Conservation (phyloP, 1,284 basidiomycete species). For the Pyrrhoderma noxium region DNA sequence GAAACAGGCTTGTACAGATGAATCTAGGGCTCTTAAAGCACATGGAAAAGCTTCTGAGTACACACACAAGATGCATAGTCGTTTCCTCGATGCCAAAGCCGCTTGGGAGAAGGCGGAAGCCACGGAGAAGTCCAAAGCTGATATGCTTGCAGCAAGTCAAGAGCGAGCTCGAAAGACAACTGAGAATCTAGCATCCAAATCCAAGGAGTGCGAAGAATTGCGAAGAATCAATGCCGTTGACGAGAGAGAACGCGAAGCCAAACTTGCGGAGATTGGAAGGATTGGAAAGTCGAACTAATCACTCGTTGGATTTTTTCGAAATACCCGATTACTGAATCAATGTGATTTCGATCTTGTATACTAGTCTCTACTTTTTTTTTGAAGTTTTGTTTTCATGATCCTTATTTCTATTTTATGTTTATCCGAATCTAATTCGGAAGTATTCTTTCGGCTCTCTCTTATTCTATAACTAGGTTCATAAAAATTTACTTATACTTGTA, state of each 20-base stretch:
- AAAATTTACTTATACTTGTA: no score
- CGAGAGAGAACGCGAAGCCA: slow-evolving; percentile 35
- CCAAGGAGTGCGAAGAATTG: slow-evolving; percentile 34
- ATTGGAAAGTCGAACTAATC: slow-evolving; percentile 1
- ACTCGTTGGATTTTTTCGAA: no score
- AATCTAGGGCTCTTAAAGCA: slow-evolving; percentile 30
- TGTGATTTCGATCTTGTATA: background rate
- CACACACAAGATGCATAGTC: slow-evolving; percentile 33
- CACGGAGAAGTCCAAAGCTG: slow-evolving; percentile 19
- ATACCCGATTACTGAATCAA: background rate
- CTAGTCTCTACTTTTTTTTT: background rate
- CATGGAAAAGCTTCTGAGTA: slow-evolving; percentile 30
- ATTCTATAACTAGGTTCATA: no score
- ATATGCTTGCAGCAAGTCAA: slow-evolving; percentile 20
- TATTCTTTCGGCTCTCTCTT: no score
- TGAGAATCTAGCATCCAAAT: slow-evolving; percentile 25
- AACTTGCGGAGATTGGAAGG: slow-evolving; percentile 16
- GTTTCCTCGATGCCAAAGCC: slow-evolving; percentile 19
- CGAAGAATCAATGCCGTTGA: slow-evolving; percentile 35
- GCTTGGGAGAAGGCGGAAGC: slow-evolving; percentile 18
- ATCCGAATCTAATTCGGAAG: no score
- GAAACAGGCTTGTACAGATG: slow-evolving; percentile 23
- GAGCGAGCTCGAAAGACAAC: slow-evolving; percentile 22
- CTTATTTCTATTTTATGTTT: no score
- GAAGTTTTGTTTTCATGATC: no score